Conservation (phyloP, 73 alveolate species). For the Paramecium biaurelia region DNA sequence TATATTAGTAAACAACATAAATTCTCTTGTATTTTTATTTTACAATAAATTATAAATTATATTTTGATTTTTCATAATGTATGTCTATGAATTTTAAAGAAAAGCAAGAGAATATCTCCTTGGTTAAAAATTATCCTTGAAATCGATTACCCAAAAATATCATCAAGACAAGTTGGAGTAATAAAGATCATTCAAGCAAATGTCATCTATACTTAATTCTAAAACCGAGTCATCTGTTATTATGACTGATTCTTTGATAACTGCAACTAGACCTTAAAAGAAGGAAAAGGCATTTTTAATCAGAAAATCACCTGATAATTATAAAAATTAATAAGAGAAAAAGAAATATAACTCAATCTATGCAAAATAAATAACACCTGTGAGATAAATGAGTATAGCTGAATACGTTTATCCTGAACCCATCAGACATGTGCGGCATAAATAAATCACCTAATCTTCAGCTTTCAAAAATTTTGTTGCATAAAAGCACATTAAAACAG, state of each 20-base stretch:
- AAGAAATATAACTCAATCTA: neutral
- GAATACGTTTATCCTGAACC: neutral
- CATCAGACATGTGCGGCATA: neutral
- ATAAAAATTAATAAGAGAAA: neutral
- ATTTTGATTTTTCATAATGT: neutral
- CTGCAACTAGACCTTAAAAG: neutral
- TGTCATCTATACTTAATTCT: neutral
- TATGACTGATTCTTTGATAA: neutral
- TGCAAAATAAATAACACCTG: neutral
- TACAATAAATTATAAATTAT: neutral
- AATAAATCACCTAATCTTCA: neutral
- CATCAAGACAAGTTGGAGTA: neutral
- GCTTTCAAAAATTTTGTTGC: neutral
- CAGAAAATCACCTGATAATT: neutral
- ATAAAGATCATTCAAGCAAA: neutral
- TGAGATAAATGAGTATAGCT: neutral
- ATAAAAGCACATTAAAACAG: neutral
- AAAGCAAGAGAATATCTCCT: slow-evolving; percentile 14
- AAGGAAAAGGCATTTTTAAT: neutral
- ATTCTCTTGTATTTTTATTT: neutral
- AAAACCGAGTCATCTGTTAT: neutral
- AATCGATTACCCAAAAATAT: neutral
- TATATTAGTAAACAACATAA: neutral
- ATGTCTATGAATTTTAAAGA: slow-evolving; percentile 22
- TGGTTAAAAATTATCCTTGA: neutral